Evolutionary conservation across 1,139 yeast genomes (phyloP).

Genomic region (Schizosaccharomyces versatilis): DNA sequence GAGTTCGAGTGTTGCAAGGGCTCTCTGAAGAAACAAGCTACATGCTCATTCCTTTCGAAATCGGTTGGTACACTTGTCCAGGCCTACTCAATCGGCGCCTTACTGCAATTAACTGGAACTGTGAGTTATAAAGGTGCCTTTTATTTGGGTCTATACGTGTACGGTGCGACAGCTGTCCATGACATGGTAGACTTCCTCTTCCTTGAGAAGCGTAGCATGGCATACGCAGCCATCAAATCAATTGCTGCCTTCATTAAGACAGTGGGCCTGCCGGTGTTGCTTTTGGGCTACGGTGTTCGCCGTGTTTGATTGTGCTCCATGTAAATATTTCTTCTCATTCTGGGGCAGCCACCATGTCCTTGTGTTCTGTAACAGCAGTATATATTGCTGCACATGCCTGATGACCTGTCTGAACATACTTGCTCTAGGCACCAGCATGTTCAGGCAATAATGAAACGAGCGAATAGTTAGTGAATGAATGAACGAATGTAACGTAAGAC

Average conservation of each 20-base stretch:
- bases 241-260: constrained; percentile 22
- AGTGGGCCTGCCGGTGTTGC: constrained; percentile 21
- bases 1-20: constrained; percentile 20
- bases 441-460: too few species aligned
- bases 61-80: constrained; percentile 20
- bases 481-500: too few species aligned
- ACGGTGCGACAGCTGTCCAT: constrained; percentile 22
- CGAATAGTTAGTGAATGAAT: too few species aligned
- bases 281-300: constrained; percentile 8
- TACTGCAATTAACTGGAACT: constrained; percentile 22
- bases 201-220: constrained; percentile 21
- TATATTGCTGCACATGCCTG: too few species aligned
- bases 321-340: too few species aligned
- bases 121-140: constrained; percentile 23
- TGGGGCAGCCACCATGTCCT: too few species aligned
- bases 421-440: too few species aligned
- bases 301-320: not conserved
- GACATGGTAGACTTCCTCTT: constrained; percentile 19
- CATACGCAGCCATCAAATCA: constrained; percentile 19
- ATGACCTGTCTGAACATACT: too few species aligned
- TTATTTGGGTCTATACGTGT: constrained; percentile 22
- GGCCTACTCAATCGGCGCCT: constrained; percentile 24
- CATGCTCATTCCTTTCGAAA: constrained; percentile 20
- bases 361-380: too few species aligned
- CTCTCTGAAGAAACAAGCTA: constrained; percentile 22